Conservation (phyloP, 441 rosid genomes). For the Bocquillonia castaneifolia region DNA sequence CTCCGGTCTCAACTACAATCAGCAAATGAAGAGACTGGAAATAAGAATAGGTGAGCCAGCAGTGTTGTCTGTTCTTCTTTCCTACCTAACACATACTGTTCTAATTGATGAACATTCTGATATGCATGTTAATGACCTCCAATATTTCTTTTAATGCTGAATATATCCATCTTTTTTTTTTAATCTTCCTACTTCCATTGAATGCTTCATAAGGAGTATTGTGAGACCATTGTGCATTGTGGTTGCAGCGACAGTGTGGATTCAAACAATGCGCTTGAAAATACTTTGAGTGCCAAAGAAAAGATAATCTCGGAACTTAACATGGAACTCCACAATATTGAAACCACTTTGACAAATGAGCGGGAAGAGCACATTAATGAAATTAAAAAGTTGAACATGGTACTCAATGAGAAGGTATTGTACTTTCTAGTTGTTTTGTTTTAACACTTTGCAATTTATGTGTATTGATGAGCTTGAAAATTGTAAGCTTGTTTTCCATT, state of each 20-base stretch:
- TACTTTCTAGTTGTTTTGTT: background rate
- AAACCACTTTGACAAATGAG: constrained; percentile 71
- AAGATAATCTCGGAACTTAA: constrained; percentile 92
- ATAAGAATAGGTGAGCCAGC: constrained; percentile 56
- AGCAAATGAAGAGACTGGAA: constrained; percentile 79
- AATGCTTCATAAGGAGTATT: constrained; percentile 13
- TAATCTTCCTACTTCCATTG: too few species aligned
- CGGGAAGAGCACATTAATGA: constrained; percentile 79
- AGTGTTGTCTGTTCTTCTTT: background rate
- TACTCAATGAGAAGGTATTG: constrained; percentile 72
- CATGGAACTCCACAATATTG: constrained; percentile 86
- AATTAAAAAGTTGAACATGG: constrained; percentile 69
- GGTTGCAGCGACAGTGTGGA: constrained; percentile 63
- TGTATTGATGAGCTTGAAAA: background rate
- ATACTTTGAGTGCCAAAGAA: constrained; percentile 84
- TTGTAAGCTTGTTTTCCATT: background rate
- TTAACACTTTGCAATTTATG: background rate
- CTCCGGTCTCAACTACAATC: constrained; percentile 82
- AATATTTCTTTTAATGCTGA: background rate
- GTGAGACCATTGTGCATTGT: constrained; percentile 22
- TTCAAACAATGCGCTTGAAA: constrained; percentile 80
- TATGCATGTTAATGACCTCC: constrained; percentile 1
- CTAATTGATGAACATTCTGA: background rate
- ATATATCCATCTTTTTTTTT: background rate
- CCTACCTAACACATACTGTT: background rate